Percentiles rank a stretch among this genome's conserved stretches.
These are phyloP conservation scores for Gliomastix tumulicola DNA, from an alignment of 2,329 filamentous ascomycete genomes.

Conservation along the genomic window DNA sequence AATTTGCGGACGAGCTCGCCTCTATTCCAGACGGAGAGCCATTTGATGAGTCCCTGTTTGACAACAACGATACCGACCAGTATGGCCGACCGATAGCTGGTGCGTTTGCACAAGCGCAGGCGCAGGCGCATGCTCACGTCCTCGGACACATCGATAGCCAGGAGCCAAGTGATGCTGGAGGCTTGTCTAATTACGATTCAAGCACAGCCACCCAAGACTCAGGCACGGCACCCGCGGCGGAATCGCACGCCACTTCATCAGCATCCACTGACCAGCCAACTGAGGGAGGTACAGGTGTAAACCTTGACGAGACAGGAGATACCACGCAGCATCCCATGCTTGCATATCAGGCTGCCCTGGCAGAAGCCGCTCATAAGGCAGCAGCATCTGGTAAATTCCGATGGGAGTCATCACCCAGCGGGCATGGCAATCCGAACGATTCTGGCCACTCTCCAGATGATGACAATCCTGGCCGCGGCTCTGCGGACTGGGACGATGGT, in stretches of 20 bases:
- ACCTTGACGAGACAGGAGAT: no score
- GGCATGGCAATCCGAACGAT: neutral
- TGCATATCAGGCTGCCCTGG: slow-evolving; percentile 78
- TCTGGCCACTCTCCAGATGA: neutral
- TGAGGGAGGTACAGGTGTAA: no score
- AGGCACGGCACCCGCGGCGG: no score
- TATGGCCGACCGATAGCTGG: slow-evolving; percentile 55
- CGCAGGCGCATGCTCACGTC: neutral
- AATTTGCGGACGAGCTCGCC: slow-evolving; percentile 38
- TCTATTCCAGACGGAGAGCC: slow-evolving; percentile 36
- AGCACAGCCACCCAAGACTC: no score
- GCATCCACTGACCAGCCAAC: no score
- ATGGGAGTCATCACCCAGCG: slow-evolving; percentile 42
- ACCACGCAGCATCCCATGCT: no score
- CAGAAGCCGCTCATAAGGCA: slow-evolving; percentile 72
- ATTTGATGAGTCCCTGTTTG: slow-evolving; percentile 71
- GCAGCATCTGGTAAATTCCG: slow-evolving; percentile 70
- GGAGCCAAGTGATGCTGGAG: no score
- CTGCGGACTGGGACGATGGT: no score
- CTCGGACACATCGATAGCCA: no score
- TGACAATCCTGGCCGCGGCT: slow-evolving; percentile 2
- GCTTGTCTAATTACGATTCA: no score
- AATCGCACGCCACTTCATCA: no score
- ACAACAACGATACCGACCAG: slow-evolving; percentile 57
- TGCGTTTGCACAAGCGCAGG: slow-evolving; percentile 45